Percentiles rank a stretch among this genome's conserved stretches.
Conservation (phyloP, 177 flowering plant species). For the Tripterygium wilfordii region DNA sequence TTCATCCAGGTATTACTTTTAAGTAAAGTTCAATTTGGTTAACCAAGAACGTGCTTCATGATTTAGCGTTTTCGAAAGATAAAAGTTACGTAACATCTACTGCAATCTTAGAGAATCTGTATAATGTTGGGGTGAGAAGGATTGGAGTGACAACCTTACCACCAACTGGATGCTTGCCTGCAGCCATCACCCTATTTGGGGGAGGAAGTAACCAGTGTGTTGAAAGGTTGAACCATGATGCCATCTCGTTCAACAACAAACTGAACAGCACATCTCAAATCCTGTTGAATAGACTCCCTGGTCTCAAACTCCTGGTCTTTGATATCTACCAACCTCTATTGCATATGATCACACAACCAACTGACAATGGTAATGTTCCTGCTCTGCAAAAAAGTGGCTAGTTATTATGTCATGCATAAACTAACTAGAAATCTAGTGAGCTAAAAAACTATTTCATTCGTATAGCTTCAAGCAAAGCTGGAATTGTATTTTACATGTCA, state of each 20-base stretch:
- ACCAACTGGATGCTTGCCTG: conserved; percentile 88
- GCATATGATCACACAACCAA: conserved; percentile 52
- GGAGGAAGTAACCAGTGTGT: conserved; percentile 58
- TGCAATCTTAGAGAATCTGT: conserved; percentile 69
- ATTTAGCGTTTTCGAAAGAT: no score
- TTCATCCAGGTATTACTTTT: conserved; percentile 81
- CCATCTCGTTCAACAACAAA: conserved; percentile 54
- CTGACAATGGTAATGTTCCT: conserved; percentile 51
- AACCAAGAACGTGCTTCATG: background rate
- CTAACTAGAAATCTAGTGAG: no score
- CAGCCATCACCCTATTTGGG: conserved; percentile 82
- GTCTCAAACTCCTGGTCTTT: conserved; percentile 66
- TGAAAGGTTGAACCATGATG: conserved; percentile 56
- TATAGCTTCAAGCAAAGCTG: no score
- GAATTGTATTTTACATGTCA: no score
- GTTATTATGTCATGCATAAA: no score
- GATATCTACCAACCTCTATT: conserved; percentile 78
- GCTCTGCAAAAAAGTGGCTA: conserved; percentile 5
- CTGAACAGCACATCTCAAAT: conserved; percentile 41
- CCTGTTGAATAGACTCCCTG: conserved; percentile 31
- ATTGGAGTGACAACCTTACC: conserved; percentile 78
- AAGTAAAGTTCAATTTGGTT: background rate
- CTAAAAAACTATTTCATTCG: no score
- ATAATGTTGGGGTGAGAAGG: conserved; percentile 70
- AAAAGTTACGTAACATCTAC: no score